Evolutionary conservation across 2,329 filamentous ascomycete species (phyloP), one percentile per base, ranked within the genome.

Genomic region (Trichophyton simii): DNA sequence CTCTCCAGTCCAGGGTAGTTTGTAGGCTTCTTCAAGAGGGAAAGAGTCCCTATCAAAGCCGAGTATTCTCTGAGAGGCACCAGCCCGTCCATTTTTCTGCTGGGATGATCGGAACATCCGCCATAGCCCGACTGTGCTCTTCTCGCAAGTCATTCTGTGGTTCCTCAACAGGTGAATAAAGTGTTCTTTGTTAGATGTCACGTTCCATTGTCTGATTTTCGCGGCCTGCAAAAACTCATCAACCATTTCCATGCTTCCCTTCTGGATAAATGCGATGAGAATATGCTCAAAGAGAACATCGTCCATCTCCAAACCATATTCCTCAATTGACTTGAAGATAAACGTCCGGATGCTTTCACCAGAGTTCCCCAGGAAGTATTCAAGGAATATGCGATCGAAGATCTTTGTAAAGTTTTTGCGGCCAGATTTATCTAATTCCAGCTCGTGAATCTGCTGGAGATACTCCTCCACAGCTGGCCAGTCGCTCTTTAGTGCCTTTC

Each of bases 381-480:
- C 74, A 41, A 76, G 64, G 50, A 76, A 75, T 50, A 76, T 69
- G 25, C 73, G 72, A 60, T 76, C 72, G 57, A 76, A 76, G 22
- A 70, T 66, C 3, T 67, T 66, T 1, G 65, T 58, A 50, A 76
- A 76, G 5, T 60, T 63, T 60, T 46, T 55, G 13, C 61, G 63
- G 11, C 67, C 65, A 15, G 66, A 65, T 4, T 63, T 64, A 11
- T 72, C 72, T 36, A 73, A 62, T 3, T 69, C 69, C 6, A 71
- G 68, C 7, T 68, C 64, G 54, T 75, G 71, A 67, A 77, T 73
- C 52, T 72, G 69, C 48, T 70, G 62, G 57, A 78, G 63, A n/a
- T 69, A 72, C n/a, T 62, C 63, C 55, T 74, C 68, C 8, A 77
- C 76, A 11, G 68, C 71, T 28, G 70, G 65, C 76, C 76, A 78